Percentiles rank a stretch among this genome's conserved stretches.
Evolutionary conservation across 2,329 filamentous ascomycete genomes (phyloP).

Genomic region (Trichophyton rubrum): DNA sequence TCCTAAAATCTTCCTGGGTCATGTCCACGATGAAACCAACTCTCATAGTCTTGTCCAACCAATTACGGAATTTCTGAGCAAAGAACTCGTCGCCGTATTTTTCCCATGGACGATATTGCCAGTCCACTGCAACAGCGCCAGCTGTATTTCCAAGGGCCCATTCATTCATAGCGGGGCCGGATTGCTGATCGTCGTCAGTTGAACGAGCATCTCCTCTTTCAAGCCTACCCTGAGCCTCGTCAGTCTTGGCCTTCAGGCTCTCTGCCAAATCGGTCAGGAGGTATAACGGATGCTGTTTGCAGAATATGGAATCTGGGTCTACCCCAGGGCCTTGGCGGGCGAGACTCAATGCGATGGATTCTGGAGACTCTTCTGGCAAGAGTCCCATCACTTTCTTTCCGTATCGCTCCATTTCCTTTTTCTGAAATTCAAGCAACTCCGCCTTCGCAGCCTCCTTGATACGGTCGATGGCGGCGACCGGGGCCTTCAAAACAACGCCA

Average conservation of each 20-base stretch:
- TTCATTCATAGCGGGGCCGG: not conserved
- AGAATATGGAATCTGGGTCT: conserved; percentile 14
- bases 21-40: conserved; percentile 15
- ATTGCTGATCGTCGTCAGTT: not conserved
- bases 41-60: conserved; percentile 11
- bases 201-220: not conserved
- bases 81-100: conserved; percentile 8
- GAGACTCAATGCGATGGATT: conserved; percentile 1
- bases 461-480: not conserved
- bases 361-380: not conserved
- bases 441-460: conserved; percentile 8
- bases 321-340: conserved; percentile 19
- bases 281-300: not conserved
- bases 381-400: conserved; percentile 3
- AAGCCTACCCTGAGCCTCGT: not conserved
- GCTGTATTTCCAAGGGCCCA: not conserved
- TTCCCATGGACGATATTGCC: conserved; percentile 19
- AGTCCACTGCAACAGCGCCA: conserved; percentile 13
- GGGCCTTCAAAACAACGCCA: not conserved
- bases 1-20: conserved; percentile 22
- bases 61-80: conserved; percentile 8
- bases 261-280: not conserved
- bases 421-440: conserved; percentile 16
- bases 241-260: not conserved
- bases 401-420: conserved; percentile 5